phyloP scores from a whole-genome alignment of 495 filamentous ascomycete species.

The Barbatosphaeria neglecta region DNA sequence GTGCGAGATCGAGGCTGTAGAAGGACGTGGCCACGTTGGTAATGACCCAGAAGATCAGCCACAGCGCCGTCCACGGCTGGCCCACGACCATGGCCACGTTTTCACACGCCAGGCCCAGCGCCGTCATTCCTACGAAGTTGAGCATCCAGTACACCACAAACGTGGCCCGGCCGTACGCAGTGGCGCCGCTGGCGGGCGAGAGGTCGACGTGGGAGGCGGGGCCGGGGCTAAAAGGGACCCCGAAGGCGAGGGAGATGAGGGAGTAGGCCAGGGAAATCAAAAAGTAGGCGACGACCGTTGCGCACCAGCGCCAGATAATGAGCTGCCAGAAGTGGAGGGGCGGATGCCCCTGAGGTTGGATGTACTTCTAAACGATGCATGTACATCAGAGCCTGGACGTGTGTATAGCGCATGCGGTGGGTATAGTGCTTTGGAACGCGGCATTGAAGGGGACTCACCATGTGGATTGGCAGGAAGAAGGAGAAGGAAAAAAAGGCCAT shows the following conservation, averaged over 20 bases:
- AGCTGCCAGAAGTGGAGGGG: constrained; percentile 50
- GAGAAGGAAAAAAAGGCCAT: constrained; percentile 61
- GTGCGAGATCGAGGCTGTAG: constrained; percentile 48
- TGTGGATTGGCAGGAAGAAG: constrained; percentile 59
- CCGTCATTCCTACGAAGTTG: constrained; percentile 59
- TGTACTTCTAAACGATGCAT: constrained; percentile 8
- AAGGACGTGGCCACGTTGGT: constrained; percentile 57
- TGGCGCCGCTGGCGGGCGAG: constrained; percentile 30
- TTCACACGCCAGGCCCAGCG: constrained; percentile 57
- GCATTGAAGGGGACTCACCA: constrained; percentile 31
- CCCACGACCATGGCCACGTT: constrained; percentile 63
- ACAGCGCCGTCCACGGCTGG: constrained; percentile 54
- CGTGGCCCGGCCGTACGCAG: constrained; percentile 47
- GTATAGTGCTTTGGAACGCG: background rate
- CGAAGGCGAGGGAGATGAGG: constrained; percentile 52
- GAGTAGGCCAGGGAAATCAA: constrained; percentile 59
- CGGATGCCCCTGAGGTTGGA: constrained; percentile 31
- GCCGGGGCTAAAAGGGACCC: constrained; percentile 46
- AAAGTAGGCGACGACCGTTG: constrained; percentile 52
- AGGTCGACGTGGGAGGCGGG: constrained; percentile 29
- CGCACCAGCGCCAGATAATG: constrained; percentile 47
- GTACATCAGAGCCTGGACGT: too few relatives aligned
- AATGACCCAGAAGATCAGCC: constrained; percentile 70
- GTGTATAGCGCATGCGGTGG: too few relatives aligned
- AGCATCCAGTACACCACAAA: constrained; percentile 69